These are phyloP conservation scores for Lyophyllum semitale DNA, from an alignment of 768 basidiomycete species.

Conservation along the genomic window DNA sequence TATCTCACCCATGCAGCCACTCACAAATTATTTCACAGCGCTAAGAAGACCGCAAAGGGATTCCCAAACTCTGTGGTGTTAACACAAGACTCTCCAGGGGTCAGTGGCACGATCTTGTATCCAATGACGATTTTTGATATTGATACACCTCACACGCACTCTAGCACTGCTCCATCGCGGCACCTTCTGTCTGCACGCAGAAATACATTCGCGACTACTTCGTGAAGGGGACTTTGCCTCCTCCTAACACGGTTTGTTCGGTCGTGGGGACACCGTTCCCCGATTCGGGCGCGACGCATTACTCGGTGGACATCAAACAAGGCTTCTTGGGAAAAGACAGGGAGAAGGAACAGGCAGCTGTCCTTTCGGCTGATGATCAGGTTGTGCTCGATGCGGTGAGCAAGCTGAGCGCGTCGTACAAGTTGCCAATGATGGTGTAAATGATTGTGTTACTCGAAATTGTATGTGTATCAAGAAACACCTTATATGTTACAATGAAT, in stretches of 20 bases:
- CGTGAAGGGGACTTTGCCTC: conserved; percentile 38
- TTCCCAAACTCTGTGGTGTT: conserved; percentile 42
- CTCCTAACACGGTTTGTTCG: conserved; percentile 39
- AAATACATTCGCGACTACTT: conserved; percentile 41
- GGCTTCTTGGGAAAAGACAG: neutral
- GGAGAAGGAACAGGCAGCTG: neutral
- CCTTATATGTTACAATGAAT: no score
- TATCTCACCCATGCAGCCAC: no score
- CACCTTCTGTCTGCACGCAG: conserved; percentile 26
- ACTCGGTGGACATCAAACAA: neutral
- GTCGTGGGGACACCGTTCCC: conserved; percentile 29
- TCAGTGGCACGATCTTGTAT: conserved; percentile 20
- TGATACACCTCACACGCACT: neutral
- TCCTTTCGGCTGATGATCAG: neutral
- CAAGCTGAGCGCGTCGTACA: neutral
- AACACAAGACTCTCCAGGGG: conserved; percentile 43
- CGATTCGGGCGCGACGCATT: neutral
- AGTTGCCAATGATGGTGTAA: neutral
- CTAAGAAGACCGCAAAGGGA: conserved; percentile 37
- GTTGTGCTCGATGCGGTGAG: neutral
- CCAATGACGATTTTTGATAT: neutral
- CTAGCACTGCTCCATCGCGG: conserved; percentile 27
- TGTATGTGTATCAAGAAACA: no score
- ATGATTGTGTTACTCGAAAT: no score
- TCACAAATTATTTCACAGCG: no score